Evolutionary conservation across 1,139 yeast genomes (phyloP), one percentile per base, ranked within the genome.

Genomic region (Taphrina sp.): DNA sequence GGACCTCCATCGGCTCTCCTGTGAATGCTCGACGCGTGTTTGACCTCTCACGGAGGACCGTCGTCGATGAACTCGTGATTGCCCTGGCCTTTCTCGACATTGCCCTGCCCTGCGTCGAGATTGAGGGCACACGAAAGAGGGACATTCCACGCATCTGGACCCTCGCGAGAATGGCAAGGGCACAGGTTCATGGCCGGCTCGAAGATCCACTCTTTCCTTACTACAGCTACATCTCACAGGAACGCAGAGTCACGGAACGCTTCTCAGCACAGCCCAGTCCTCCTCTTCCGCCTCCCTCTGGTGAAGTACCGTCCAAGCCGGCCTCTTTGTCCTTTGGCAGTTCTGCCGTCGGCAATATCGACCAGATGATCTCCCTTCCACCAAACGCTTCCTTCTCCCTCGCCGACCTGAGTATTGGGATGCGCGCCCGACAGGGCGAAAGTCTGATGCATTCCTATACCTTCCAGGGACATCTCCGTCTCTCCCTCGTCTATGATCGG

Each of bases 361-460:
- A 49, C 24, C 17, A 14, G 12, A 16, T 24, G 24, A 33, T 49
- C 2, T 12, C 26, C 5, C 20, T 49, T 2, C 38, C 39, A 2
- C 20, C 20, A 19, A 3, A 20, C 4, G 31, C 7, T 7, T 7
- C 31, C 31, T 7, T 39, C 20, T 8, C 12, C 12, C 17, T 49
- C n/a, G 12, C 19, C 10, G 54, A 49, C 39, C 14, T 49, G 19
- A 49, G 44, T 23, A 10, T 49, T 17, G 54, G 45, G 5, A 49
- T 49, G 54, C 45, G 54, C 5, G 46, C 44, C 10, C 38, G 54
- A 2, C 26, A 24, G 12, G 54, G 54, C 2, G 54, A 49, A 35
- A 49, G 46, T 5, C 36, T 49, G 26, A 49, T 49, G 54, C 54
- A 49, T 28, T 38, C 46, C 23, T 49, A 49, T 16, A 23, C 39